Percentiles rank a stretch among this genome's conserved stretches.
phyloP scores from a whole-genome alignment of 768 basidiomycete species.

The Lactarius indigo region DNA sequence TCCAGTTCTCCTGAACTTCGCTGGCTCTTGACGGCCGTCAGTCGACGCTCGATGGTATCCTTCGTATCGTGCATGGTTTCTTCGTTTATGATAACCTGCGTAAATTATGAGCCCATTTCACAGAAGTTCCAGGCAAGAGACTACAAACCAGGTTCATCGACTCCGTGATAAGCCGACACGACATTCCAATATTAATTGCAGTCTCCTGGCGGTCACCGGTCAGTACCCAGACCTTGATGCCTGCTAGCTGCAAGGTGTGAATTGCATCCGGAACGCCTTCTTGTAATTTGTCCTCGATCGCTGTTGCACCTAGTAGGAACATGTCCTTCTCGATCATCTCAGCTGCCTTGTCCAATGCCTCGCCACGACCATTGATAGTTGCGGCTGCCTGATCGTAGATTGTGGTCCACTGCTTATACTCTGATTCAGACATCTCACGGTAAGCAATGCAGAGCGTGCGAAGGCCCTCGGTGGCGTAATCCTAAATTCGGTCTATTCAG shows the following conservation, averaged over 20 bases:
- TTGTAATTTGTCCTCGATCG: conserved; percentile 97
- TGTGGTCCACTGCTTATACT: conserved; percentile 83
- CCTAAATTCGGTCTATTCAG: conserved; percentile 41
- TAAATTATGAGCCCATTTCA: background rate
- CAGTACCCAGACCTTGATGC: conserved; percentile 98
- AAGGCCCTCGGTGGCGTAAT: conserved; percentile 95
- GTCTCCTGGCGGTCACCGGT: conserved; percentile 99
- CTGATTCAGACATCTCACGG: conserved; percentile 86
- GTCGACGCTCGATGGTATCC: conserved; percentile 82
- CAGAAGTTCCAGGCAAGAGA: background rate
- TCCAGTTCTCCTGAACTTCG: conserved; percentile 88
- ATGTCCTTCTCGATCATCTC: conserved; percentile 96
- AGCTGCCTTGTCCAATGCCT: conserved; percentile 91
- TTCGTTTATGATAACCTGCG: conserved; percentile 91
- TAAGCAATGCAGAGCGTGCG: conserved; percentile 95
- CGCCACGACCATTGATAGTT: conserved; percentile 93
- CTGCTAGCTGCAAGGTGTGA: conserved; percentile 95
- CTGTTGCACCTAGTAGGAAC: conserved; percentile 91
- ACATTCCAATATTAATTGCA: conserved; percentile 98
- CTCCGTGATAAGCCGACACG: conserved; percentile 94
- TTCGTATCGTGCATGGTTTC: conserved; percentile 75
- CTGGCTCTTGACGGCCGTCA: conserved; percentile 92
- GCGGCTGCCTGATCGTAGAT: conserved; percentile 91
- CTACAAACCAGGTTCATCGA: conserved; percentile 89
- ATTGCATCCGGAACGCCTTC: conserved; percentile 99